phyloP scores from a whole-genome alignment of 495 filamentous ascomycete genomes.

The Aspergillus carlsbadensis region DNA sequence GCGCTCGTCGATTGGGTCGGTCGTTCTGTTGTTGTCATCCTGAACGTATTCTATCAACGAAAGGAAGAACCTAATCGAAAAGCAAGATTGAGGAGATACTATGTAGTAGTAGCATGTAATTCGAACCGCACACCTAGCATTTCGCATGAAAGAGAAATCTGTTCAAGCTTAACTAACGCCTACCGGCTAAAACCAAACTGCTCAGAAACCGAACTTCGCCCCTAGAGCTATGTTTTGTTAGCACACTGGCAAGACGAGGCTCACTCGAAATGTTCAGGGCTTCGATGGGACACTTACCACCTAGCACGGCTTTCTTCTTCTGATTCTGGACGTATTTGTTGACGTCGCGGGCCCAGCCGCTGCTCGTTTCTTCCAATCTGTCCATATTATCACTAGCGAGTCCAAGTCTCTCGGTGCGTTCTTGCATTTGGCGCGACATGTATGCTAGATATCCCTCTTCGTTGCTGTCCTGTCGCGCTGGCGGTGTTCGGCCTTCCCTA shows the following conservation, averaged over 20 bases:
- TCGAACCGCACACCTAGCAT: too few relatives aligned
- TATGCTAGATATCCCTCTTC: constrained; percentile 66
- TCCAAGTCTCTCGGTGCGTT: constrained; percentile 82
- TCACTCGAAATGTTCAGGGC: background rate
- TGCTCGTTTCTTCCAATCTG: constrained; percentile 71
- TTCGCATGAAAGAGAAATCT: too few relatives aligned
- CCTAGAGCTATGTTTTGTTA: constrained; percentile 31
- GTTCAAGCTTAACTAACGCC: background rate
- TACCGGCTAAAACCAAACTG: background rate
- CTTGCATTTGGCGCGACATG: constrained; percentile 80
- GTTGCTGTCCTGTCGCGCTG: constrained; percentile 21
- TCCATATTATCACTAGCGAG: constrained; percentile 84
- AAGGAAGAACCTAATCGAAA: too few relatives aligned
- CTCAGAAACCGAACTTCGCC: constrained; percentile 44
- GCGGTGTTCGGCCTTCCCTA: constrained; percentile 33
- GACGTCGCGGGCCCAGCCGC: constrained; percentile 81
- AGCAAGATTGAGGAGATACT: too few relatives aligned
- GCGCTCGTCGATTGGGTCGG: too few relatives aligned
- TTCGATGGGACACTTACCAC: constrained; percentile 40
- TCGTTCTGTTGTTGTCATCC: too few relatives aligned
- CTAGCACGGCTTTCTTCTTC: constrained; percentile 78
- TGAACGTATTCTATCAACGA: too few relatives aligned
- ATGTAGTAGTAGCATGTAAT: too few relatives aligned
- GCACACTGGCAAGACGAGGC: background rate
- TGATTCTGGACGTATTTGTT: constrained; percentile 80